phyloP scores from a whole-genome alignment of 371 early-diverging fungal species.

The Apophysomyces variabilis region DNA sequence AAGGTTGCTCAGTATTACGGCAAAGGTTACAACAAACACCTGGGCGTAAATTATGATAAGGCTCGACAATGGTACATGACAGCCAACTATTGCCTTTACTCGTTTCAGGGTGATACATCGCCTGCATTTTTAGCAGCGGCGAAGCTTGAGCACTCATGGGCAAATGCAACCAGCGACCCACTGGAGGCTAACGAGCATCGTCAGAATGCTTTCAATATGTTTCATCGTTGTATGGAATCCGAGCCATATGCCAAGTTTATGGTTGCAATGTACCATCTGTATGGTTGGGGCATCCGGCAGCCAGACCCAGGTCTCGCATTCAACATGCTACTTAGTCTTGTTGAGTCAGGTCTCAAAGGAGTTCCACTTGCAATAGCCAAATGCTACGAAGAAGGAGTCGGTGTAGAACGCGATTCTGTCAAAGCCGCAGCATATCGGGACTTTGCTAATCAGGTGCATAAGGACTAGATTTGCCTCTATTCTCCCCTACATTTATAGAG shows the following conservation, averaged over 20 bases:
- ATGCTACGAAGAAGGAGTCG: slow-evolving; percentile 32
- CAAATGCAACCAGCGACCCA: neutral
- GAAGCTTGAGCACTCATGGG: slow-evolving; percentile 20
- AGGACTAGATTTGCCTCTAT: neutral
- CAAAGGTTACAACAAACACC: neutral
- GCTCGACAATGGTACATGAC: slow-evolving; percentile 16
- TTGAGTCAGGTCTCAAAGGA: slow-evolving; percentile 16
- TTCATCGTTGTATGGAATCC: neutral
- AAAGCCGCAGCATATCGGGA: slow-evolving; percentile 15
- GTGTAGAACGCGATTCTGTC: slow-evolving; percentile 16
- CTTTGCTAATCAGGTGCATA: slow-evolving; percentile 14
- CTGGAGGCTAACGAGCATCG: slow-evolving; percentile 1
- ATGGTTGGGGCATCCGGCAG: slow-evolving; percentile 25
- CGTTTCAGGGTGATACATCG: neutral
- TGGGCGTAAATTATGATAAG: neutral
- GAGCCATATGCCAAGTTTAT: slow-evolving; percentile 22
- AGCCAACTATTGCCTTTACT: neutral
- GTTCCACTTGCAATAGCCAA: slow-evolving; percentile 22
- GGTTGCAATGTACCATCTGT: slow-evolving; percentile 31
- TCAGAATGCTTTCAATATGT: slow-evolving; percentile 19
- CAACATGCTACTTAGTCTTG: slow-evolving; percentile 17
- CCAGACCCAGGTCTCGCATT: slow-evolving; percentile 19
- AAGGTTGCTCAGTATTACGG: slow-evolving; percentile 22
- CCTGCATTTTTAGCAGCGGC: slow-evolving; percentile 16
- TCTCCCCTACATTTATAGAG: no score